phyloP scores from a whole-genome alignment of 257 asterid genomes.

The Solanum chiquidenum region DNA sequence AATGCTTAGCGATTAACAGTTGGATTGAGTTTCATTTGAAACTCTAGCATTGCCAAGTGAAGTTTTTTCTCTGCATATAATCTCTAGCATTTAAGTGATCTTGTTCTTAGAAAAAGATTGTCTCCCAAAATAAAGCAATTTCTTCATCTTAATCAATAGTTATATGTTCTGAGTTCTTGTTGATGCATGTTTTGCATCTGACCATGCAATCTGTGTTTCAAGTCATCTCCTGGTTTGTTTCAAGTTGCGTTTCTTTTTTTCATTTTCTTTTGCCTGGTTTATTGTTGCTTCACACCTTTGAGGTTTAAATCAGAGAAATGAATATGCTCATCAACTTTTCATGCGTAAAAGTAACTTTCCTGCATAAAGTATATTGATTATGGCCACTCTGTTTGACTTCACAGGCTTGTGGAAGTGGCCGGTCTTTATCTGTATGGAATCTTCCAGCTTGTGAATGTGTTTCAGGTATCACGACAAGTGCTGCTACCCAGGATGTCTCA shows the following conservation, averaged over 20 bases:
- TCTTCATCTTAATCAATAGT: neutral
- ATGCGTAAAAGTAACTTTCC: neutral
- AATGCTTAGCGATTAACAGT: neutral
- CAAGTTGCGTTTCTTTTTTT: neutral
- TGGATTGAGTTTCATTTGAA: neutral
- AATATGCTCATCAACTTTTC: neutral
- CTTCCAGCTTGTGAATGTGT: slow-evolving; percentile 82
- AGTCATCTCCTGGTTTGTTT: neutral
- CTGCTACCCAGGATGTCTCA: slow-evolving; percentile 60
- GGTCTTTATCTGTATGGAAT: slow-evolving; percentile 80
- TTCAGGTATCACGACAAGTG: slow-evolving; percentile 31
- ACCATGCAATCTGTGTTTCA: neutral
- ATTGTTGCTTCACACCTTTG: neutral
- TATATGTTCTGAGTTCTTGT: neutral
- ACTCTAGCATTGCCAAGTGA: neutral
- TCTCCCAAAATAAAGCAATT: neutral
- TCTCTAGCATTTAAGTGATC: neutral
- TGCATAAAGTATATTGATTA: neutral
- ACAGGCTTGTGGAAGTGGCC: slow-evolving; percentile 90
- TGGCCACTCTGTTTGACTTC: neutral
- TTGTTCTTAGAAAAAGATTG: neutral
- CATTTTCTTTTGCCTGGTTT: neutral
- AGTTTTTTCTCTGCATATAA: neutral
- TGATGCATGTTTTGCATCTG: neutral
- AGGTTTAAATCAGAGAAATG: neutral